Evolutionary conservation across 2,329 filamentous ascomycete species (phyloP), one percentile per base, ranked within the genome.

Genomic region (Exophiala sideris): DNA sequence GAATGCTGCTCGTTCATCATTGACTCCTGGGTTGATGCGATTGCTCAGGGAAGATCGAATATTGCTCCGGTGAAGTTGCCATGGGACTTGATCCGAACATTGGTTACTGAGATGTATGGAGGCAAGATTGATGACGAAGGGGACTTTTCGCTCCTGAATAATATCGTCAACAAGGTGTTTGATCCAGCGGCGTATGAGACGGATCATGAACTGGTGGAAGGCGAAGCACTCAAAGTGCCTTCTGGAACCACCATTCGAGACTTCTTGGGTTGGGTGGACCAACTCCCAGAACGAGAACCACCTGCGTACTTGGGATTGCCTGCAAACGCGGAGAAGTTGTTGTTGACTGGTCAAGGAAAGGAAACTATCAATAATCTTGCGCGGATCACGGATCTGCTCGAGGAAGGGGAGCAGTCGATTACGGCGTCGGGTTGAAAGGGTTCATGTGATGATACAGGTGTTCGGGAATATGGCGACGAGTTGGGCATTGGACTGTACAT

Each of bases 1-100:
- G 92, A 99, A 80, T 99, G 94, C 74, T 96, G 89, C 42, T 89
- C 90, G 50, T 94, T 89, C 71, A 95, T 99, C 62, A 90, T 97
- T 63, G 94, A 99, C 68, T 89, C 87, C 32, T 99, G 94, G 94
- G 80, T 96, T 59, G 90, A 96, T 64, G 79, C 79, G 3, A 84
- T 89, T 32, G 88, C 92, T 2, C 84, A 87, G 63, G 90, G 87
- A 61, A 86, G 94, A 55, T 92, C 90, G 56, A 99, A 99, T 70
- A 86, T 99, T 63, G 90, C 91, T 2, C 94, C 94, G 3, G 83
- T 88, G 66, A 96, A 95, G 67, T 89, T 99, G 16, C 95, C 94
- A 1, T 99, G 94, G 94, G 87, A 95, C 53, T 91, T 99, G 83
- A 86, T 99, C 59, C 86, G 90, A 57, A 91, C 87, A 50, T 82